Conservation (phyloP, 495 filamentous ascomycete species). For the Hypoxylon intermedium region DNA sequence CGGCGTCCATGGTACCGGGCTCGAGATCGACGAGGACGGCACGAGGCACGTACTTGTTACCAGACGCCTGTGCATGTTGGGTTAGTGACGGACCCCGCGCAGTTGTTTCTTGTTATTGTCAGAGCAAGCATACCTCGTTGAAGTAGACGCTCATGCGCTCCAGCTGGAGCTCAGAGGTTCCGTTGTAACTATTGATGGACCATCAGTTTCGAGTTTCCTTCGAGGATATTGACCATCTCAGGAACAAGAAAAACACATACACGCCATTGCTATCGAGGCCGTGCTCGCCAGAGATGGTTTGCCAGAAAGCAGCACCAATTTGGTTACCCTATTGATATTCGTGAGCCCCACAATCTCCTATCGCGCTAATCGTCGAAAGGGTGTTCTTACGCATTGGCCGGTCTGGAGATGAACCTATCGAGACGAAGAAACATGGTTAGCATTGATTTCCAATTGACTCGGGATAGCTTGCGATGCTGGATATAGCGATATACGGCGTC, state of each 20-base stretch:
- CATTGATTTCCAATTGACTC: slow-evolving; percentile 17
- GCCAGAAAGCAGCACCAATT: slow-evolving; percentile 99
- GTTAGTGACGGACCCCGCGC: slow-evolving; percentile 12
- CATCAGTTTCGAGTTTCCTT: slow-evolving; percentile 36
- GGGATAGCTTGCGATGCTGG: background rate
- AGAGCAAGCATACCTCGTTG: slow-evolving; percentile 82
- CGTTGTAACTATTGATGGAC: slow-evolving; percentile 81
- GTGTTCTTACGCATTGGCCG: slow-evolving; percentile 92
- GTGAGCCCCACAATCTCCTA: slow-evolving; percentile 44
- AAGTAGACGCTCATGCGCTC: slow-evolving; percentile 99
- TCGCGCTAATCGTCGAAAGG: slow-evolving; percentile 23
- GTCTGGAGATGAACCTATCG: slow-evolving; percentile 97
- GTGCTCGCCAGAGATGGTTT: slow-evolving; percentile 98
- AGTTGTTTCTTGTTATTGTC: background rate
- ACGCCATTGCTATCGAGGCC: slow-evolving; percentile 93
- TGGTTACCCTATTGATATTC: slow-evolving; percentile 83
- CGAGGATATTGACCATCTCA: slow-evolving; percentile 1
- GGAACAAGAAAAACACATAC: slow-evolving; percentile 48
- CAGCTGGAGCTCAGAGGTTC: slow-evolving; percentile 96
- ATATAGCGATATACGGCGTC: background rate
- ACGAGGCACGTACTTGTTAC: slow-evolving; percentile 99
- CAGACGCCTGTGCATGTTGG: slow-evolving; percentile 69
- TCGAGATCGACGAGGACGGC: slow-evolving; percentile 99
- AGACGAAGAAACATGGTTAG: slow-evolving; percentile 46
- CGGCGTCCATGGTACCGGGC: slow-evolving; percentile 98